Evolutionary conservation across 257 asterid species (phyloP).

Genomic region (Capsicum rhomboideum): DNA sequence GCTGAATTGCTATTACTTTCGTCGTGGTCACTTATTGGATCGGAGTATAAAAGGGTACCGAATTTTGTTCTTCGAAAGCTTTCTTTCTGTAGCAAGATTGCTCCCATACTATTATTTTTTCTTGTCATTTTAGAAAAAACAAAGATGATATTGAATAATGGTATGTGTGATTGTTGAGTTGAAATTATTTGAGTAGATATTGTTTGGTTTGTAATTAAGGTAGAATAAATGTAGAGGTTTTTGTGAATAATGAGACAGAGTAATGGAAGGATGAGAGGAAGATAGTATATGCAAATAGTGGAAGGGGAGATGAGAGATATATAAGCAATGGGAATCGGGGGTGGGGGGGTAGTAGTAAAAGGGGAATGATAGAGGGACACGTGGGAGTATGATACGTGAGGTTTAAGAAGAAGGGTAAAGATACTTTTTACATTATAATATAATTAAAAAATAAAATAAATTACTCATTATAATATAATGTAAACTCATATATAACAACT

Average conservation of each 20-base stretch:
- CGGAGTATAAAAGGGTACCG: conserved; percentile 34
- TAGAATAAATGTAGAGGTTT: neutral
- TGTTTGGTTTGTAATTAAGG: neutral
- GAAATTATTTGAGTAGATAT: neutral
- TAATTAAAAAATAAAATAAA: no score
- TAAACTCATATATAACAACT: no score
- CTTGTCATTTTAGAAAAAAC: conserved; percentile 15
- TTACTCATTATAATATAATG: no score
- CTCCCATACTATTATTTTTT: conserved; percentile 3
- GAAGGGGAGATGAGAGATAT: neutral
- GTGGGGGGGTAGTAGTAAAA: neutral
- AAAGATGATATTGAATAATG: neutral
- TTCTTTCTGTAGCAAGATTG: conserved; percentile 18
- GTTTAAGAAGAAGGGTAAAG: conserved; percentile 12
- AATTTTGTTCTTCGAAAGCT: conserved; percentile 32
- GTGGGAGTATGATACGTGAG: conserved; percentile 49
- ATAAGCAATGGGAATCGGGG: neutral
- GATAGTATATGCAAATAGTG: no score
- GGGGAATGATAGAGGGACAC: conserved; percentile 27
- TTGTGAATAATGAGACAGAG: neutral
- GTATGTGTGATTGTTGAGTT: neutral
- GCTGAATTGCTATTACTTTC: conserved; percentile 12
- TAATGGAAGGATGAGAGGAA: neutral
- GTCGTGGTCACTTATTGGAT: conserved; percentile 14
- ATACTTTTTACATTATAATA: neutral